These are phyloP conservation scores for Colletotrichum aenigma DNA, from an alignment of 2,329 filamentous ascomycete genomes.

Conservation along the genomic window DNA sequence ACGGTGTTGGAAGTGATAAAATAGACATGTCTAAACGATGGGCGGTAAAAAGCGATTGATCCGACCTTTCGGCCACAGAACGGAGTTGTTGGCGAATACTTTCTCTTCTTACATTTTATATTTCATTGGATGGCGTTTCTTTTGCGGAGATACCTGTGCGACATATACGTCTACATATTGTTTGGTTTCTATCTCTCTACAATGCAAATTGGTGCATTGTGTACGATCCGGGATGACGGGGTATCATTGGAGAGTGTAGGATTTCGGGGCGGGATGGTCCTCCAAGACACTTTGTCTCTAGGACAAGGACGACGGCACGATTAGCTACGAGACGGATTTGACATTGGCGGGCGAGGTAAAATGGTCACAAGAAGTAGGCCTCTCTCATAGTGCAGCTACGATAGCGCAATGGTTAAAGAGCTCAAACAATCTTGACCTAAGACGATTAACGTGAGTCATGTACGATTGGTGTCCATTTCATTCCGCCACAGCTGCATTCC, in stretches of 20 bases:
- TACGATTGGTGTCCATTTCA: background rate
- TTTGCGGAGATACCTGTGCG: constrained; percentile 21
- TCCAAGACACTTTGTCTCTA: background rate
- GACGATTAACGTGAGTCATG: background rate
- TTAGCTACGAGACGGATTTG: background rate
- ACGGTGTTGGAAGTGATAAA: constrained; percentile 19
- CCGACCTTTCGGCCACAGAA: background rate
- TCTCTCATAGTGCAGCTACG: background rate
- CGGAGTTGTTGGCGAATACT: constrained; percentile 18
- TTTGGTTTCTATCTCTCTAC: constrained; percentile 13
- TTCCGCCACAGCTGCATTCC: background rate
- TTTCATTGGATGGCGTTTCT: constrained; percentile 20
- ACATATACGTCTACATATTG: constrained; percentile 20
- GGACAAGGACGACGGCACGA: constrained; percentile 1
- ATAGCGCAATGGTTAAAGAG: constrained; percentile 12
- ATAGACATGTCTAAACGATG: constrained; percentile 8
- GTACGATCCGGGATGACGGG: background rate
- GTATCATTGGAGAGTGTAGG: background rate
- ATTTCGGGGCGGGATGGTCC: background rate
- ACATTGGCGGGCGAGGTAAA: background rate
- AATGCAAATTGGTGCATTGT: background rate
- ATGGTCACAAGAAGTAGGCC: background rate
- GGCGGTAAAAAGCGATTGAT: constrained; percentile 17
- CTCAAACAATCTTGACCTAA: background rate
- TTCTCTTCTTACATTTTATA: constrained; percentile 22